Conservation (phyloP, 2,329 filamentous ascomycete species). For the Ambrosiella beaveri region DNA sequence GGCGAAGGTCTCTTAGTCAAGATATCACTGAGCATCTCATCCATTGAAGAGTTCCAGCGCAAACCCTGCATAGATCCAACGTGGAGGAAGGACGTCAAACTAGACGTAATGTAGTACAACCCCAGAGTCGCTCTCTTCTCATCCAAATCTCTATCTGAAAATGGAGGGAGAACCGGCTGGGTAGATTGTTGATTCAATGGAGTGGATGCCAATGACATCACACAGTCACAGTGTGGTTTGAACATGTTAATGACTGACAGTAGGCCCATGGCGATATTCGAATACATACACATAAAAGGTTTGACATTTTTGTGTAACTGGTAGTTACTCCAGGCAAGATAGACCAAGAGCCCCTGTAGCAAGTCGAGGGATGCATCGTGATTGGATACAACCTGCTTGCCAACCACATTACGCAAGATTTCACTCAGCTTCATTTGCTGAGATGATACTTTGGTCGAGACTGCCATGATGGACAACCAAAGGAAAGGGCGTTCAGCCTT, state of each 20-base stretch:
- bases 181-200: not conserved
- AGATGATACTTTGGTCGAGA: constrained; percentile 15
- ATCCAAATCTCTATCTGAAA: constrained; percentile 12
- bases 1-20: constrained; percentile 15
- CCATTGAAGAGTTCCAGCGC: constrained; percentile 36
- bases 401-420: constrained; percentile 17
- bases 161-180: not conserved
- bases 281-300: constrained; percentile 7
- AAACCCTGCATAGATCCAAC: constrained; percentile 24
- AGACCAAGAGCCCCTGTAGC: constrained; percentile 18
- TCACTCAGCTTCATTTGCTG: constrained; percentile 17
- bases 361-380: constrained; percentile 17
- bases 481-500: constrained; percentile 21
- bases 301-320: constrained; percentile 6
- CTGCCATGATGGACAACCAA: constrained; percentile 23
- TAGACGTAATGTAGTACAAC: constrained; percentile 17
- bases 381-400: constrained; percentile 16
- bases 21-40: constrained; percentile 33
- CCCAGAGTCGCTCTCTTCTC: constrained; percentile 10
- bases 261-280: constrained; percentile 9
- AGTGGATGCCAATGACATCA: not conserved
- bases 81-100: constrained; percentile 13
- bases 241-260: constrained; percentile 8
- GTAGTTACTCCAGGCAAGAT: constrained; percentile 18
- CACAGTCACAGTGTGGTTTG: constrained; percentile 8